Base-by-base conservation (phyloP, 495 filamentous ascomycete species). In the Aspergillus avenaceus region DNA sequence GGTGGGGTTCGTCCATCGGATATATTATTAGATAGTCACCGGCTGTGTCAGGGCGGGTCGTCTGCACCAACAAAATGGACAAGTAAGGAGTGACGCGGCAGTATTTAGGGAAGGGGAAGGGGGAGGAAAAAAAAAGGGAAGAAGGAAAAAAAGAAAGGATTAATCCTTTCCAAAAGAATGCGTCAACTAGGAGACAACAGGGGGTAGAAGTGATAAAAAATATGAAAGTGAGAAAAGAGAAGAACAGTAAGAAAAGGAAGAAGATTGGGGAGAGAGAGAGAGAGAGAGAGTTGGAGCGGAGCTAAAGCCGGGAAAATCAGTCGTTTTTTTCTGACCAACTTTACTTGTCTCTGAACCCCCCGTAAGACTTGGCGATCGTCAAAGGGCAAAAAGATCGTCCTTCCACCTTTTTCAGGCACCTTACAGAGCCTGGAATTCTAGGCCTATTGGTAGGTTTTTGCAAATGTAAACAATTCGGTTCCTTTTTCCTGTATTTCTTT, bases 351-450 rank as follows among this genome's bases (percentile, higher is more conserved):
- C n/a, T n/a, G n/a, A n/a, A n/a, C 31, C 42, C 49, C 41, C 44
- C 38, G 29, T 41, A 31, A 43, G 27, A 58, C 55, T 53, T 53
- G 55, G 50, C 55, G 55, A 58, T 54, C 47, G 44, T 47, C 47
- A 22, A 24, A 21, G 18, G 26, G 19, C 13, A 18, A 14, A 47
- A 11, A 3, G 40, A 23, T 2, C n/a, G 28, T 13, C 8, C 28
- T n/a, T n/a, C n/a, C n/a, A n/a, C n/a, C n/a, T n/a, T n/a, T n/a
- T n/a, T n/a, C n/a, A n/a, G n/a, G n/a, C n/a, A n/a, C n/a, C n/a
- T n/a, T n/a, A n/a, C n/a, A n/a, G n/a, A n/a, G n/a, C n/a, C n/a
- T n/a, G n/a, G 5, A 28, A 6, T 28, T 6, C 12, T 12, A 28
- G 27, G 27, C 27, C 27, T 28, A 28, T 12, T 28, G 27, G 27